A percentile compares a stretch with the other conserved stretches of the same genome.
Conservation (phyloP, 2,329 filamentous ascomycete genomes). For the Nemania diffusa region DNA sequence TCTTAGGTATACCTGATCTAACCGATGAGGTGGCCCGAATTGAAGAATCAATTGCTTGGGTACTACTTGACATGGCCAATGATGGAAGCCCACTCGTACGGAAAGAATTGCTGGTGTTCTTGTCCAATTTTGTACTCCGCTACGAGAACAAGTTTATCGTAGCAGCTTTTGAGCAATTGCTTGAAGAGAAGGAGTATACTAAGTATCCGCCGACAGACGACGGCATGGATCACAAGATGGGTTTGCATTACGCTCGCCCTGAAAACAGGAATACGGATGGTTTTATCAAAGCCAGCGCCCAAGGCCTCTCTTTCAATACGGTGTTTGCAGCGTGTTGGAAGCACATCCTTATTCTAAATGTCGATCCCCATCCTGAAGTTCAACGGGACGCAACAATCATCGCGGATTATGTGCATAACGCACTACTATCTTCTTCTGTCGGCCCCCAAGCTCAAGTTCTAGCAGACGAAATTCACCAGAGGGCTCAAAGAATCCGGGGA, state of each 20-base stretch:
- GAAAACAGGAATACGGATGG: conserved; percentile 68
- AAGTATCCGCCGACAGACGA: conserved; percentile 65
- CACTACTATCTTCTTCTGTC: conserved; percentile 80
- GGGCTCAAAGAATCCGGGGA: conserved; percentile 59
- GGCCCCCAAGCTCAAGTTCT: conserved; percentile 75
- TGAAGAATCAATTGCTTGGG: conserved; percentile 90
- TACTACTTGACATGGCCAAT: conserved; percentile 88
- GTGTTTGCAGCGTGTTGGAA: conserved; percentile 96
- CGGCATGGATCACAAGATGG: conserved; percentile 69
- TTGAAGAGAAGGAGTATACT: conserved; percentile 81
- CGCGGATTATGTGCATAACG: conserved; percentile 84
- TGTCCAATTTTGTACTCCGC: conserved; percentile 88
- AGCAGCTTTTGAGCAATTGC: conserved; percentile 87
- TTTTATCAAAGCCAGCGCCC: conserved; percentile 64
- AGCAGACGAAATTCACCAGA: conserved; percentile 76
- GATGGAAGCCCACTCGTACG: conserved; percentile 95
- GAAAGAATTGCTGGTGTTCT: conserved; percentile 91
- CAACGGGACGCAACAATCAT: conserved; percentile 86
- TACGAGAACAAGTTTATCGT: conserved; percentile 95
- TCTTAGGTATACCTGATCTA: conserved; percentile 91
- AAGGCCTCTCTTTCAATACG: conserved; percentile 81
- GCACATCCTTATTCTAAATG: conserved; percentile 86
- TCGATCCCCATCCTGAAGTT: conserved; percentile 94
- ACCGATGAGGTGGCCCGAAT: conserved; percentile 91
- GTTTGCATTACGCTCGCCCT: conserved; percentile 68